Conservation (phyloP, 2,329 filamentous ascomycete species). For the Arthrobotrys conoides region DNA sequence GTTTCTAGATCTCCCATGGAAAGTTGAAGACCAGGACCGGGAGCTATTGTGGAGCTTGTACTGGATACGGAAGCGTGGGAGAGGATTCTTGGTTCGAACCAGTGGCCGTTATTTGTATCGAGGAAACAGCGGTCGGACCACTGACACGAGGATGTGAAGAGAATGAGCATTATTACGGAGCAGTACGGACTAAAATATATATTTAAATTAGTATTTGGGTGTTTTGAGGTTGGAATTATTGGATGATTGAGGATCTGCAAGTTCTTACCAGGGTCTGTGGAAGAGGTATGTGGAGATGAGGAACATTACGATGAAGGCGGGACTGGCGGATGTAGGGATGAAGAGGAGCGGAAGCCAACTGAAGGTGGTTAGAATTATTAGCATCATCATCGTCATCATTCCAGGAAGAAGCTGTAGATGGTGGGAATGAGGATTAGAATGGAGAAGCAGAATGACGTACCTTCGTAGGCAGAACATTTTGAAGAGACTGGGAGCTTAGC, state of each 20-base stretch:
- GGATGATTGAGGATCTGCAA: background rate
- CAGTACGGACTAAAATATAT: slow-evolving; percentile 79
- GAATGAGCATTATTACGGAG: slow-evolving; percentile 92
- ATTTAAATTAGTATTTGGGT: background rate
- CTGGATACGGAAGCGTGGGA: slow-evolving; percentile 65
- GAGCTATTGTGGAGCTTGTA: slow-evolving; percentile 50
- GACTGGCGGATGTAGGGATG: slow-evolving; percentile 87
- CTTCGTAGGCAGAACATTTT: slow-evolving; percentile 78
- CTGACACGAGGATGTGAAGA: slow-evolving; percentile 91
- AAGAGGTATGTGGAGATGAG: slow-evolving; percentile 95
- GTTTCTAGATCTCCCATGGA: slow-evolving; percentile 69
- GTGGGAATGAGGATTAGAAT: background rate
- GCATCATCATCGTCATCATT: slow-evolving; percentile 48
- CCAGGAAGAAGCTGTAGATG: slow-evolving; percentile 23
- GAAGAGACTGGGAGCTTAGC: slow-evolving; percentile 26
- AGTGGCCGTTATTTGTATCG: slow-evolving; percentile 86
- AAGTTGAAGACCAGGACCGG: slow-evolving; percentile 64
- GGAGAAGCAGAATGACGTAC: slow-evolving; percentile 67
- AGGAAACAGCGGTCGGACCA: slow-evolving; percentile 94
- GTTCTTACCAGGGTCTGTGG: slow-evolving; percentile 82
- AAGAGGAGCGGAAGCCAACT: slow-evolving; percentile 91
- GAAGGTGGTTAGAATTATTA: slow-evolving; percentile 25
- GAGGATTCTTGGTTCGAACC: slow-evolving; percentile 85
- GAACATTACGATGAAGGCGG: slow-evolving; percentile 87
- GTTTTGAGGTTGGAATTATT: background rate